Percentiles rank a stretch among this genome's conserved stretches.
Conservation (phyloP, 768 basidiomycete genomes). For the Russula sp. region DNA sequence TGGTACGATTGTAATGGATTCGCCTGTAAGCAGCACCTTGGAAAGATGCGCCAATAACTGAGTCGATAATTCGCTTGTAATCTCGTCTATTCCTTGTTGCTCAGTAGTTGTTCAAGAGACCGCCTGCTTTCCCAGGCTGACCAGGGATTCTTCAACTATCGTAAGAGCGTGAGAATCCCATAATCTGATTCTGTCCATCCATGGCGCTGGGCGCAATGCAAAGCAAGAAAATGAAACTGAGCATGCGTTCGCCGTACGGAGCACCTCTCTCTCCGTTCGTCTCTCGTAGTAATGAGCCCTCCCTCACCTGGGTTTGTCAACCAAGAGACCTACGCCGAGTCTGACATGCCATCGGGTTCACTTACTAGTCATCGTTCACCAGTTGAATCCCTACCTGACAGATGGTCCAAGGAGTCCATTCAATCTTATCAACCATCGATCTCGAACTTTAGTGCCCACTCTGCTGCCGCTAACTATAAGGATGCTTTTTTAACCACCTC, state of each 20-base stretch:
- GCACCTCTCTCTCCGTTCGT: not conserved
- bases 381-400: not conserved
- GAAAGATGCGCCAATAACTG: too few species aligned
- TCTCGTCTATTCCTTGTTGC: too few species aligned
- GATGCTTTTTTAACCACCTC: not conserved
- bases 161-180: too few species aligned
- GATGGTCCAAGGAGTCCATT: not conserved
- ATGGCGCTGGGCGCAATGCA: too few species aligned
- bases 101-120: too few species aligned
- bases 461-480: not conserved
- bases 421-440: not conserved
- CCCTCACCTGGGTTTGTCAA: not conserved
- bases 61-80: too few species aligned
- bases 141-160: too few species aligned
- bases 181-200: too few species aligned
- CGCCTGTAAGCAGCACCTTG: not conserved
- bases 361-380: not conserved
- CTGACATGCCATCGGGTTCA: not conserved
- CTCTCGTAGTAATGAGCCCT: not conserved
- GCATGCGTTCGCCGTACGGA: too few species aligned
- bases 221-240: too few species aligned
- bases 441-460: not conserved
- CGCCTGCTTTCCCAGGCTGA: too few species aligned
- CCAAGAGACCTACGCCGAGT: not conserved
- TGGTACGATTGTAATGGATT: conserved; percentile 16